Evolutionary conservation across 805 yeast species (phyloP).

Genomic region (Cyberlindnera xishuangbannaensis): DNA sequence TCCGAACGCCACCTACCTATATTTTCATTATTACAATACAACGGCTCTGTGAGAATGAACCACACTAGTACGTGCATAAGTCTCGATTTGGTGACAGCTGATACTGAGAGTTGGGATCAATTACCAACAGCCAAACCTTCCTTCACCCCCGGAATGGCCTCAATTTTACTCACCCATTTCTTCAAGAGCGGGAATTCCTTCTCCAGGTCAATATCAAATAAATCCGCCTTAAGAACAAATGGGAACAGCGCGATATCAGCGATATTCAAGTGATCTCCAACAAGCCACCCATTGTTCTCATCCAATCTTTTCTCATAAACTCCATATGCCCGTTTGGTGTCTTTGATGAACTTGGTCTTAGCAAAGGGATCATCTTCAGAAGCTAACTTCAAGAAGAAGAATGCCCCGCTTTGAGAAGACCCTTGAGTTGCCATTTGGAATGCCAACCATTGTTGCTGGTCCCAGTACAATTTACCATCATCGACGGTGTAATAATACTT

Average conservation of each 20-base stretch:
- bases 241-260: slow-evolving; percentile 51
- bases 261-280: slow-evolving; percentile 51
- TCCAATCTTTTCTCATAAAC: slow-evolving; percentile 48
- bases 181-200: slow-evolving; percentile 35
- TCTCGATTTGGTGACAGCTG: too few relatives aligned
- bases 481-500: slow-evolving; percentile 31
- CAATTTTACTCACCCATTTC: slow-evolving; percentile 36
- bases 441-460: slow-evolving; percentile 45
- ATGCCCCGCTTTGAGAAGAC: slow-evolving; percentile 59
- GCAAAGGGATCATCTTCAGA: slow-evolving; percentile 50
- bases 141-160: slow-evolving; percentile 29
- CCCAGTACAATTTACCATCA: slow-evolving; percentile 42
- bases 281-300: slow-evolving; percentile 49
- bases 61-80: too few relatives aligned
- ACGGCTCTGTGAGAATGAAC: too few relatives aligned
- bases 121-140: too few relatives aligned
- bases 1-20: too few relatives aligned
- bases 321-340: slow-evolving; percentile 46
- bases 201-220: slow-evolving; percentile 26
- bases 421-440: slow-evolving; percentile 56
- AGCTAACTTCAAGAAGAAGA: slow-evolving; percentile 40
- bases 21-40: too few relatives aligned
- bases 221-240: slow-evolving; percentile 33
- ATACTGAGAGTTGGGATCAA: too few relatives aligned
- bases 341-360: slow-evolving; percentile 43